Base-by-base conservation (phyloP, 106 monocot species). In the Apostasia ramifera region DNA sequence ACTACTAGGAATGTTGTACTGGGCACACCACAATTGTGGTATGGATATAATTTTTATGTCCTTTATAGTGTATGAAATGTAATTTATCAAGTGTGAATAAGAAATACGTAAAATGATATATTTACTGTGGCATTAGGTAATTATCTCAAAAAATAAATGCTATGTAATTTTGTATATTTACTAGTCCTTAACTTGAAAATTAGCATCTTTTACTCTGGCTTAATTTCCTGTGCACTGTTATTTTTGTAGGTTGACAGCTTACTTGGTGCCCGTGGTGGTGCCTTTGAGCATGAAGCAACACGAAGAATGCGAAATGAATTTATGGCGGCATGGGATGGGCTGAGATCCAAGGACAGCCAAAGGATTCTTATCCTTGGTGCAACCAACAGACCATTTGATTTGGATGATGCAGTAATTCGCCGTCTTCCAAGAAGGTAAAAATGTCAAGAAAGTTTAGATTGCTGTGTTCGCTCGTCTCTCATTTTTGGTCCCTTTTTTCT, bases 291-390 rank as follows among this genome's bases (percentile, higher is more conserved):
- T 81, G 94, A 94, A 73, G 94, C 94, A 52, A 94, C 94, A 56
- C 78, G 94, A 67, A 87, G 85, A 73, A 88, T 91, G 91, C 62
- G 94, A 56, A 94, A 94, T 77, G 94, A 94, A 51, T 98, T 93
- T 70, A 98, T 98, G 98, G 98, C 98, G 44, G 93, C 98, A 60
- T 98, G 98, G 98, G 98, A 98, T 81, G 98, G 98, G 5, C 76
- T 98, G 26, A 78, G 93, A 70, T 78, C 98, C 44, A 98, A 90
- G 73, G 98, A 98, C 2, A 98, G 66, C 73, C 98, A 98, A 76
- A 80, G 93, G 69, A 98, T 98, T 49, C 85, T 98, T 43, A 81
- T 98, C 58, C 78, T 98, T 59, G 98, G 83, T 59, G 98, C 98
- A n/a, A 98, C 98, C 44, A 98, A 98, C 78, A 86, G 98, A 43